Evolutionary conservation across 2,329 filamentous ascomycete species (phyloP).

Genomic region (Penicillium hesseltinei): DNA sequence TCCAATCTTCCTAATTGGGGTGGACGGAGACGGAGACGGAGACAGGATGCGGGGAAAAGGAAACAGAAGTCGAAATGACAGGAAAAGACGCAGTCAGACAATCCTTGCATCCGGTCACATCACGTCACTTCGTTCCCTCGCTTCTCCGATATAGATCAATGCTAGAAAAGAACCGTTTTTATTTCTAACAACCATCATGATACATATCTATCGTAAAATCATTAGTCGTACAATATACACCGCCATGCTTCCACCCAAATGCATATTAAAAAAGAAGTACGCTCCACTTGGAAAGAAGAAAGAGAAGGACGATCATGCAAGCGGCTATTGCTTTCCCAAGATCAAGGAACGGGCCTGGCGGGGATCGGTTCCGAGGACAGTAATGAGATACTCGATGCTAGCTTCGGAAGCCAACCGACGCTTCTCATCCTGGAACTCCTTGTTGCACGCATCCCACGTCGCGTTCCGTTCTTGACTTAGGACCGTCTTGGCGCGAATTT

Average conservation of each 20-base stretch:
- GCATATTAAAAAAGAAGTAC: constrained; percentile 8
- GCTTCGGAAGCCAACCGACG: constrained; percentile 67
- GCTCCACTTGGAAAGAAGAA: constrained; percentile 3
- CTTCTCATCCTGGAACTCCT: constrained; percentile 71
- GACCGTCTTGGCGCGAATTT: constrained; percentile 80
- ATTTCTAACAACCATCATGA: constrained; percentile 24
- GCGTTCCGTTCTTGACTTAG: constrained; percentile 62
- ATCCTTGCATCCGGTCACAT: not conserved
- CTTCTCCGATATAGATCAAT: not conserved
- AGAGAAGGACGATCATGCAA: not conserved
- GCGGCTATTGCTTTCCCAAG: constrained; percentile 22
- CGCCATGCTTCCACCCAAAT: constrained; percentile 8
- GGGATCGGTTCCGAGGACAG: constrained; percentile 57
- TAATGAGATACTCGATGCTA: constrained; percentile 64
- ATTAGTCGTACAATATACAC: constrained; percentile 37
- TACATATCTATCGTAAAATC: constrained; percentile 42
- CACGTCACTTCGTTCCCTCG: not conserved
- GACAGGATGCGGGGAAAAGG: not conserved
- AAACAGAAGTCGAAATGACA: not conserved
- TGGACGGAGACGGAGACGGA: not conserved
- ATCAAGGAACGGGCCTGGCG: constrained; percentile 54
- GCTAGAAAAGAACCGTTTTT: not conserved
- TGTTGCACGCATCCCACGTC: constrained; percentile 71
- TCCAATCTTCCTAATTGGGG: not conserved
- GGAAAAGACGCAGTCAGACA: too few species aligned